Conservation (phyloP, 208 protist species). For the Novymonas esmeraldas region DNA sequence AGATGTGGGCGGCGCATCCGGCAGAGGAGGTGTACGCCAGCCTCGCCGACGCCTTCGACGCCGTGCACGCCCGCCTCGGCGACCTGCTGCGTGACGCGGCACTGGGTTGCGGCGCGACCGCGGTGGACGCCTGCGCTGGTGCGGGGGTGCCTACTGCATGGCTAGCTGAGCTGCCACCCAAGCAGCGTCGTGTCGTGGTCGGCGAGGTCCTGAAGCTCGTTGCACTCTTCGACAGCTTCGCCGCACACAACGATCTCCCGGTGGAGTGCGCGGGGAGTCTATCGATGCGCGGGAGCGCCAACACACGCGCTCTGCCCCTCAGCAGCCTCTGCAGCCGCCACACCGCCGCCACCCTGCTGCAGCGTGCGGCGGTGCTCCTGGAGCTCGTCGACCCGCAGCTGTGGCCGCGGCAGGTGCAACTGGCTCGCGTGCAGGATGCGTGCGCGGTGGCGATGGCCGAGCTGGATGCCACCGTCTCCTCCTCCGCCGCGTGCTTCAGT, state of each 20-base stretch:
- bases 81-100: conserved; percentile 36
- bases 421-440: conserved; percentile 19
- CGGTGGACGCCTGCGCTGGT: not conserved
- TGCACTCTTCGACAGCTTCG: conserved; percentile 72
- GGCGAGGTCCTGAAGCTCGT: conserved; percentile 61
- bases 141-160: conserved; percentile 31
- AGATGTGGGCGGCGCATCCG: conserved; percentile 40
- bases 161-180: conserved; percentile 47
- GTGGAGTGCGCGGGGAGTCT: conserved; percentile 45
- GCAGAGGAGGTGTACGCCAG: conserved; percentile 26
- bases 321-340: conserved; percentile 46
- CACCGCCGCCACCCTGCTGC: conserved; percentile 31
- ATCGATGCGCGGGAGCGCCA: conserved; percentile 43
- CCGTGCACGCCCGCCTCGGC: conserved; percentile 33
- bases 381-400: conserved; percentile 24
- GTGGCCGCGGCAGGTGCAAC: conserved; percentile 28
- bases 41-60: conserved; percentile 65
- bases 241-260: conserved; percentile 73
- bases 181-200: conserved; percentile 49
- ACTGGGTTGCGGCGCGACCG: conserved; percentile 33
- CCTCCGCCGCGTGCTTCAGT: conserved; percentile 6
- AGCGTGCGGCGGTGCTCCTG: conserved; percentile 30
- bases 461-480: conserved; percentile 21
- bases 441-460: conserved; percentile 23
- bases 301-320: conserved; percentile 36